Base-by-base conservation (phyloP, 495 filamentous ascomycete species). In the Sabuloglossum arenarium region DNA sequence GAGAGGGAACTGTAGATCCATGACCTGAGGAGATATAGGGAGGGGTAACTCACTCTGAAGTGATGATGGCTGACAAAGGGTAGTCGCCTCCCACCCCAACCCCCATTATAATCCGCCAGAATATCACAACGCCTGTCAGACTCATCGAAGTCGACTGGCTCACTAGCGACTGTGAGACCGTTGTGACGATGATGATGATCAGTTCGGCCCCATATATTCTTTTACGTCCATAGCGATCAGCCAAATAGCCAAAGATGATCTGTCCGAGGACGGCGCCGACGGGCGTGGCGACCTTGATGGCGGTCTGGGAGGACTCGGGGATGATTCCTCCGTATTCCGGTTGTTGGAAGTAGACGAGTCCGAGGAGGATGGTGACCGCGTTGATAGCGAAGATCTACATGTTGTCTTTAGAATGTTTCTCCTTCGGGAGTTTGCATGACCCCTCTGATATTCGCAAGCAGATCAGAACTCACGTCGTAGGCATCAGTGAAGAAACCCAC, bases 131-230 rank as follows among this genome's bases (percentile, higher is more conserved):
- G 51, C 86, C 88, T 47, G 82, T 73, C 54, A 93, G 78, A 30
- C 80, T 75, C 54, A 88, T 75, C 1, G 78, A 76, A 3, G 23
- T 14, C 14, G 71, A 73, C 25, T 69, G 66, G 10, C 82, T 79
- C 21, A 79, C 64, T 45, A 93, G 71, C 37, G 84, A 66, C 68
- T 90, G 85, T 53, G 81, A 84, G 37, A 94, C 69, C 23, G 86
- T 91, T 6, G 85, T 81, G 59, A 85, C 75, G 65, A 93, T 93
- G 67, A 94, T 91, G 60, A 94, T 70, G 63, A 91, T 86, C 59
- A 94, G 69, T 66, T 93, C 88, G 52, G 90, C 70, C 39, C 88
- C 88, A 67, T 94, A 94, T 81, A 94, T 90, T 54, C 70, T 74
- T 73, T 85, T 86, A 52, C 86, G 79, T 52, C 86, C 84, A 55